phyloP scores from a whole-genome alignment of 768 basidiomycete genomes.

The Trametes sanguinea region DNA sequence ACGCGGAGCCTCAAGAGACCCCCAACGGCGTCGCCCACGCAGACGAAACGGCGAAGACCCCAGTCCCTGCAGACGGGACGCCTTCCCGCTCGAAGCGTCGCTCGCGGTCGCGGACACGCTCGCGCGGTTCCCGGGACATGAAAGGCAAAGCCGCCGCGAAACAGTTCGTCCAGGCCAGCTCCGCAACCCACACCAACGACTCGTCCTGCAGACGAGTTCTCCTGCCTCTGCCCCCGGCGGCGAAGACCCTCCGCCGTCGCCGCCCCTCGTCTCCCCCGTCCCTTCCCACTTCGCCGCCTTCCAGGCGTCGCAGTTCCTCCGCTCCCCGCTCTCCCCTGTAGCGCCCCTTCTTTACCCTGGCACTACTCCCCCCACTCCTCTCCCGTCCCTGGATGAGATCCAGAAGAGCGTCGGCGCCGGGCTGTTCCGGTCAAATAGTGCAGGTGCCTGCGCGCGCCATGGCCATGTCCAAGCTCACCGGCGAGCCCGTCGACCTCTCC shows the following conservation, averaged over 20 bases:
- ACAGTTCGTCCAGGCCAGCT: slow-evolving; percentile 48
- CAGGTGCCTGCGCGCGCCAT: slow-evolving; percentile 66
- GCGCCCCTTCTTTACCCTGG: slow-evolving; percentile 63
- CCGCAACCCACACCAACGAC: slow-evolving; percentile 49
- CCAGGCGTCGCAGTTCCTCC: slow-evolving; percentile 44
- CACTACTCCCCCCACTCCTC: slow-evolving; percentile 64
- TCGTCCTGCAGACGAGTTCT: slow-evolving; percentile 65
- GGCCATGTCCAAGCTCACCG: slow-evolving; percentile 86
- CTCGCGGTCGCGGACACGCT: slow-evolving; percentile 65
- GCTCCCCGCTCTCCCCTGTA: slow-evolving; percentile 45
- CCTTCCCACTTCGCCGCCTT: slow-evolving; percentile 54
- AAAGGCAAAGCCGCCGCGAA: slow-evolving; percentile 58
- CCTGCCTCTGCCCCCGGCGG: slow-evolving; percentile 24
- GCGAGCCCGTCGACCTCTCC: slow-evolving; percentile 61
- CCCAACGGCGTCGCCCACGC: slow-evolving; percentile 13
- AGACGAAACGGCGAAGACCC: slow-evolving; percentile 33
- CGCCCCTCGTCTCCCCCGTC: slow-evolving; percentile 53
- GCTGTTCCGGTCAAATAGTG: slow-evolving; percentile 89
- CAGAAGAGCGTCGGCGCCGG: slow-evolving; percentile 51
- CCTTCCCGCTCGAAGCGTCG: slow-evolving; percentile 65
- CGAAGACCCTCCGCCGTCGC: slow-evolving; percentile 43
- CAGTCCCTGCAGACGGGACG: slow-evolving; percentile 36
- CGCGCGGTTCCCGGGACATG: slow-evolving; percentile 68
- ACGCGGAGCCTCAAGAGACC: slow-evolving; percentile 13
- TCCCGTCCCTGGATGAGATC: slow-evolving; percentile 78